Percentiles rank a stretch among this genome's conserved stretches.
phyloP scores from a whole-genome alignment of 148 eudicot species.

The Persicaria tinctoria region DNA sequence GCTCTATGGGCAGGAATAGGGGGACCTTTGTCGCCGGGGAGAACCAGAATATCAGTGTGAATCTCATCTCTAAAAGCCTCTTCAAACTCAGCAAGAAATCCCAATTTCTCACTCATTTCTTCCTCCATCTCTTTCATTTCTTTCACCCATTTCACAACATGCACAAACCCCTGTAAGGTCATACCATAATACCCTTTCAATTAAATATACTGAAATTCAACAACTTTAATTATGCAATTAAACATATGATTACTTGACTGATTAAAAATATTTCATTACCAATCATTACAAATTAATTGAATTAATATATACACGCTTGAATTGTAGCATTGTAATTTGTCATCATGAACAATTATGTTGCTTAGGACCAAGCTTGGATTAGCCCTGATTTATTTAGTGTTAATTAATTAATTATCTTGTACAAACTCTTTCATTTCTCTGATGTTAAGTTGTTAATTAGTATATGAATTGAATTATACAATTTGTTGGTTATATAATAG shows the following conservation, averaged over 20 bases:
- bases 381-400: too few species aligned
- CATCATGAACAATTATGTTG: constrained; percentile 2
- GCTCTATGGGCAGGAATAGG: constrained; percentile 79
- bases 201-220: background rate
- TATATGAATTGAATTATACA: too few species aligned
- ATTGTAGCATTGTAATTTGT: background rate
- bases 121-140: constrained; percentile 78
- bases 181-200: background rate
- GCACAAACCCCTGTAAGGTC: constrained; percentile 52
- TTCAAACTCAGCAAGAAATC: constrained; percentile 46
- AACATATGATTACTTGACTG: too few species aligned
- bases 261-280: too few species aligned
- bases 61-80: constrained; percentile 53
- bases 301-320: too few species aligned
- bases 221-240: too few species aligned
- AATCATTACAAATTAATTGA: too few species aligned
- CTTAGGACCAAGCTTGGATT: too few species aligned
- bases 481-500: too few species aligned
- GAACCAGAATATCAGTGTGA: constrained; percentile 70
- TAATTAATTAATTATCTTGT: too few species aligned
- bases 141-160: constrained; percentile 74
- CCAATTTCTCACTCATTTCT: constrained; percentile 49
- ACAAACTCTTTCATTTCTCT: too few species aligned
- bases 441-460: too few species aligned
- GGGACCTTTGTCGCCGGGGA: constrained; percentile 62